Percentiles rank a stretch among this genome's conserved stretches.
Conservation (phyloP, 2,329 filamentous ascomycete genomes). For the Scopulariopsis brevicaulis region DNA sequence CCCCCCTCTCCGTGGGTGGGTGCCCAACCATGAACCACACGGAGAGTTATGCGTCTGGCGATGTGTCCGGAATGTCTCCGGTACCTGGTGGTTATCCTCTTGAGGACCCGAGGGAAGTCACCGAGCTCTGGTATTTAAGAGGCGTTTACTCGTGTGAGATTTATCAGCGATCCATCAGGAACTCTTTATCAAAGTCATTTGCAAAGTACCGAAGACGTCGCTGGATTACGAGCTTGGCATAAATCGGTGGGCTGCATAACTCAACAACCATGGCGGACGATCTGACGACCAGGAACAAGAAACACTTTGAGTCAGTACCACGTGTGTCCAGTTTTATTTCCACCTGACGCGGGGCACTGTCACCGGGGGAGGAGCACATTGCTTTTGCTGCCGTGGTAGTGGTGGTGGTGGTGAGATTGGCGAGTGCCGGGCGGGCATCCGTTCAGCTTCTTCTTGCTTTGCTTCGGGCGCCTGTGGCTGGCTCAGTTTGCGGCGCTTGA, state of each 20-base stretch:
- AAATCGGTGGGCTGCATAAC: background rate
- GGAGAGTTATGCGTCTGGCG: background rate
- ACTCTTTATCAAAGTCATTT: background rate
- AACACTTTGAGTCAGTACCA: slow-evolving; percentile 28
- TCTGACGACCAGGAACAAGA: slow-evolving; percentile 21
- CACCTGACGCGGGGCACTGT: too few relatives aligned
- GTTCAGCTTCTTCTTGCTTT: too few relatives aligned
- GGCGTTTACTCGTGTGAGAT: background rate
- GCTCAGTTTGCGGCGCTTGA: too few relatives aligned
- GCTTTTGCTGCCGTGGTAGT: too few relatives aligned
- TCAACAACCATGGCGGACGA: slow-evolving; percentile 15
- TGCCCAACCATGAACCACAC: background rate
- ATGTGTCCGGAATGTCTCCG: background rate
- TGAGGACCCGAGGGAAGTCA: background rate
- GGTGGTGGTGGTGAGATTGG: too few relatives aligned
- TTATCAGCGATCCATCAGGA: background rate
- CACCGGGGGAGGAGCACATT: too few relatives aligned
- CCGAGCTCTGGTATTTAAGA: background rate
- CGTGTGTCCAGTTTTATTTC: too few relatives aligned
- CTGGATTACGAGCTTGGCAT: background rate
- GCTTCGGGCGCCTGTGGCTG: too few relatives aligned
- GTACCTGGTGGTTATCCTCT: background rate
- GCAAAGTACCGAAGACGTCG: too few relatives aligned
- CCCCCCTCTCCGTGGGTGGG: background rate
- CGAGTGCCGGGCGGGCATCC: too few relatives aligned